Conservation (phyloP, 805 yeast genomes). For the Candida andamanensis region DNA sequence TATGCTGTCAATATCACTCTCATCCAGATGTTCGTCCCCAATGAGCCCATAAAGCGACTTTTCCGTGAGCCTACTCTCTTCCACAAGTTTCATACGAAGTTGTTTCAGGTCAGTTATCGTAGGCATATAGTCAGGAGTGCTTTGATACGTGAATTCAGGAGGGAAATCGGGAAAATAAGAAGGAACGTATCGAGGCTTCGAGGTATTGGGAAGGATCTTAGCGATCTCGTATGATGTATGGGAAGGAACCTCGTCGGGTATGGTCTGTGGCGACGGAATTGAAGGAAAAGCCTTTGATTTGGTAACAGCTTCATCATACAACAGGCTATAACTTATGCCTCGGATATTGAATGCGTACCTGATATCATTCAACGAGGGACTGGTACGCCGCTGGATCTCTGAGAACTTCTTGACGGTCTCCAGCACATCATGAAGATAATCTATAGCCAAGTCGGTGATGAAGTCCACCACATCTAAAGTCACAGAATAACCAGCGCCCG, state of each 20-base stretch:
- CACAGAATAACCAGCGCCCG: slow-evolving; percentile 18
- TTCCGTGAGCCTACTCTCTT: slow-evolving; percentile 79
- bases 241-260: slow-evolving; percentile 9
- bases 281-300: slow-evolving; percentile 16
- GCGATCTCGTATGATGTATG: slow-evolving; percentile 48
- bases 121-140: slow-evolving; percentile 64
- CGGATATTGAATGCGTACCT: slow-evolving; percentile 40
- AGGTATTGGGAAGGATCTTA: slow-evolving; percentile 46
- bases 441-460: slow-evolving; percentile 22
- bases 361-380: slow-evolving; percentile 51
- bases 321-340: slow-evolving; percentile 31
- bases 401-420: slow-evolving; percentile 44
- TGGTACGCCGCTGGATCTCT: slow-evolving; percentile 55
- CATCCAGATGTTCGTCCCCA: slow-evolving; percentile 16
- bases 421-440: slow-evolving; percentile 33
- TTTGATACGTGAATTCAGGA: slow-evolving; percentile 86
- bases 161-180: slow-evolving; percentile 83
- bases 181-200: slow-evolving; percentile 50
- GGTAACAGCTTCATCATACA: slow-evolving; percentile 31
- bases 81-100: slow-evolving; percentile 66
- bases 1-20: slow-evolving; percentile 7
- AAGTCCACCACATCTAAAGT: slow-evolving; percentile 22
- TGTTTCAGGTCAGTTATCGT: slow-evolving; percentile 64
- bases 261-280: slow-evolving; percentile 8
- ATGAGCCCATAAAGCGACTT: slow-evolving; percentile 62